Evolutionary conservation across 768 basidiomycete genomes (phyloP).

Genomic region (Pilatotrama ljubarskyi): DNA sequence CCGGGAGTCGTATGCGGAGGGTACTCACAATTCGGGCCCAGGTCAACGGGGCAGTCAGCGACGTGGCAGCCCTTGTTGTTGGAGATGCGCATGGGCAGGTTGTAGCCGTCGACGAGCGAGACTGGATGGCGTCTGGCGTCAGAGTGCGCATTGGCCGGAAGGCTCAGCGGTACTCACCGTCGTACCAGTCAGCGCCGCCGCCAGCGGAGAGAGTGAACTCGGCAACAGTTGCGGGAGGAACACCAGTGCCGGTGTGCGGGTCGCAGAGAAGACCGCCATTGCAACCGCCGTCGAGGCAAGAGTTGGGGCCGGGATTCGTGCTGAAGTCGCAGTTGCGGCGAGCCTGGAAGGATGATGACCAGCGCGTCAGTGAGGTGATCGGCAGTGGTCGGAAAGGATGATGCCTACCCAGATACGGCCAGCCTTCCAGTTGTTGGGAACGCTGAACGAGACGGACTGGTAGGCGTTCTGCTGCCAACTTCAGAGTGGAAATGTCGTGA

Average conservation of each 20-base stretch:
- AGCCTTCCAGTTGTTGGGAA: slow-evolving; percentile 40
- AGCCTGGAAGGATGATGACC: slow-evolving; percentile 4
- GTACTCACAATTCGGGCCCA: slow-evolving; percentile 53
- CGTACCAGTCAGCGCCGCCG: slow-evolving; percentile 33
- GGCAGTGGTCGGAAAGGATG: background rate
- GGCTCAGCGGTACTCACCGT: slow-evolving; percentile 21
- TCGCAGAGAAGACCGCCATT: slow-evolving; percentile 41
- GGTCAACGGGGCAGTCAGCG: slow-evolving; percentile 62
- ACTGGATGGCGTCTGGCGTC: slow-evolving; percentile 13
- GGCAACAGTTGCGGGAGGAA: slow-evolving; percentile 38
- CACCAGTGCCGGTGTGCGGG: slow-evolving; percentile 37
- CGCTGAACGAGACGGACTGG: slow-evolving; percentile 30
- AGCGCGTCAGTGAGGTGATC: too few relatives aligned
- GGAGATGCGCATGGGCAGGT: slow-evolving; percentile 58
- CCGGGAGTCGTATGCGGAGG: slow-evolving; percentile 29
- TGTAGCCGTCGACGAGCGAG: slow-evolving; percentile 38
- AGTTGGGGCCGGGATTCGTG: slow-evolving; percentile 32
- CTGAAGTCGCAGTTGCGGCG: slow-evolving; percentile 39
- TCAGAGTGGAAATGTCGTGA: background rate
- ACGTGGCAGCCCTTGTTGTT: slow-evolving; percentile 56
- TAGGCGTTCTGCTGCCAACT: slow-evolving; percentile 31
- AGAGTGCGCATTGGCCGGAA: background rate
- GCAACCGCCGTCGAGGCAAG: slow-evolving; percentile 41
- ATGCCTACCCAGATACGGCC: slow-evolving; percentile 38
- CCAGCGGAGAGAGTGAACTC: slow-evolving; percentile 35